Evolutionary conservation across 768 basidiomycete genomes (phyloP), one percentile per base, ranked within the genome.

Genomic region (Phaeotremella skinneri): DNA sequence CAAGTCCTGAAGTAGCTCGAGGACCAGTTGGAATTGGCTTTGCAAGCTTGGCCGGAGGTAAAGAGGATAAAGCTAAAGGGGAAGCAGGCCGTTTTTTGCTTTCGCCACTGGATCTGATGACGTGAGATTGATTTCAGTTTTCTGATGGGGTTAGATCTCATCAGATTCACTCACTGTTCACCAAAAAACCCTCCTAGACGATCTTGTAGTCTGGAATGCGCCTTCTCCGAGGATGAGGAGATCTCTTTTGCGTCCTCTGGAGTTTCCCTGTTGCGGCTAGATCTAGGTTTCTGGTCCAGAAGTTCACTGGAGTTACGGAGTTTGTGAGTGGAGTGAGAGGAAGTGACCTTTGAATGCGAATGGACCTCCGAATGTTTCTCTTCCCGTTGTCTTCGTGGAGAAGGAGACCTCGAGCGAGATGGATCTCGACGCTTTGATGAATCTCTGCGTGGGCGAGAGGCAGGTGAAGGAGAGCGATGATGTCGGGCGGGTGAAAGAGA

Each of bases 1-100:
- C 27, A 13, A 25, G 20, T 14, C 27, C 20, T 42, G 52, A 32
- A 3, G 21, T 54, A 41, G 34, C 56, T 26, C 62, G 55, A 20
- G 68, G 68, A 20, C 68, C 68, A 23, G 64, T 66, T 30, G 68
- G 68, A n/a, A 69, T 61, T 23, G 67, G 4, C 48, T 65, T 66
- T 6, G 39, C 9, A 17, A 59, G 17, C 20, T 69, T 63, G 17
- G 14, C 26, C n/a, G 53, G 17, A 4, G 53, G 55, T 37, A 55
- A 5, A 27, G 60, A 16, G 29, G 27, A 7, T n/a, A 20, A 20
- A 23, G 34, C n/a, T 26, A 50, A 17, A 21, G 61, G 55, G 26
- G 55, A 56, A 17, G 39, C 30, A 7, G 59, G 30, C 50, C 55
- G 30, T 57, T 58, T 55, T 29, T 42, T 25, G 26, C 53, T 61